A percentile compares a stretch with the other conserved stretches of the same genome.
phyloP scores from a whole-genome alignment of 148 eudicot species.

The Oxyria digyna region DNA sequence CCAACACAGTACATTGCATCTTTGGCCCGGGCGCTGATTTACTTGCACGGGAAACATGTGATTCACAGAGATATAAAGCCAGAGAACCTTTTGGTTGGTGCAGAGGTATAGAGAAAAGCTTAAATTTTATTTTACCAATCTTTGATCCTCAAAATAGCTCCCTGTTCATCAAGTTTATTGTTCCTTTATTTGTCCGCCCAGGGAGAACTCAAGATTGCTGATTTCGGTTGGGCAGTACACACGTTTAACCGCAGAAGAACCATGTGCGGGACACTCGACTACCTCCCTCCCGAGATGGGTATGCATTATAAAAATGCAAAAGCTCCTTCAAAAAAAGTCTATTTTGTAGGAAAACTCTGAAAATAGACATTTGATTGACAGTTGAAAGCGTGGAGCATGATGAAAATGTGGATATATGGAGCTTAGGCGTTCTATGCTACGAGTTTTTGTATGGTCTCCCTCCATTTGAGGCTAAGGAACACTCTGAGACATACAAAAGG shows the following conservation, averaged over 20 bases:
- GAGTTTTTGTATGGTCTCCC: slow-evolving; percentile 92
- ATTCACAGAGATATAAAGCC: slow-evolving; percentile 98
- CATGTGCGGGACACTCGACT: slow-evolving; percentile 96
- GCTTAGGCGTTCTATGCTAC: slow-evolving; percentile 79
- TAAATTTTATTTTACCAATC: neutral
- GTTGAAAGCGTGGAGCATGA: slow-evolving; percentile 96
- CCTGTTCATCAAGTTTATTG: neutral
- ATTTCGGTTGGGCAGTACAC: slow-evolving; percentile 99
- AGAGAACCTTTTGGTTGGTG: slow-evolving; percentile 87
- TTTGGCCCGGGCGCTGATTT: slow-evolving; percentile 86
- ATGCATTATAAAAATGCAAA: slow-evolving; percentile 16
- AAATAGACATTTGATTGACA: slow-evolving; percentile 12
- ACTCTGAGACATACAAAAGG: slow-evolving; percentile 92
- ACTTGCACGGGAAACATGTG: slow-evolving; percentile 96
- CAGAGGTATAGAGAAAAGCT: slow-evolving; percentile 54
- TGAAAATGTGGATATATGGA: slow-evolving; percentile 95
- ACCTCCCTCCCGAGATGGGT: slow-evolving; percentile 99
- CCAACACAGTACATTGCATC: slow-evolving; percentile 84
- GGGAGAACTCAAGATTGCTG: slow-evolving; percentile 99
- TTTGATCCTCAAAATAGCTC: neutral
- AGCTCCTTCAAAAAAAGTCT: neutral
- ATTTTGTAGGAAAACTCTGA: neutral
- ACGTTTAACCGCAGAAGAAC: slow-evolving; percentile 89
- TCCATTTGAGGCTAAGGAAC: slow-evolving; percentile 95
- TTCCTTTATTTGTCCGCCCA: slow-evolving; percentile 15